Evolutionary conservation across 2,329 filamentous ascomycete species (phyloP).

Genomic region (Neopestalotiopsis sp.): DNA sequence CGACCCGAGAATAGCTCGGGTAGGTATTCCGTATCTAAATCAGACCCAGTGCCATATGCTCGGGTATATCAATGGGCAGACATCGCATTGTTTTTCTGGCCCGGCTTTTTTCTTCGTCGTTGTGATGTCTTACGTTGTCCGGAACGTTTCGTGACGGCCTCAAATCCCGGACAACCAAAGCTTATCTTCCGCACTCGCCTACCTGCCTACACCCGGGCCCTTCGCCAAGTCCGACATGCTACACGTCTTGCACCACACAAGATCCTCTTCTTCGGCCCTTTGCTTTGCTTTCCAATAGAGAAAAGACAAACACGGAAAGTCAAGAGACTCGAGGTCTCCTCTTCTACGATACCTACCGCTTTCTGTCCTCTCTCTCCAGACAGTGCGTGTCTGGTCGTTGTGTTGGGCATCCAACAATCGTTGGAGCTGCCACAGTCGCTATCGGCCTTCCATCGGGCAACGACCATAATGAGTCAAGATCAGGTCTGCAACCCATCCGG

Average conservation of each 20-base stretch:
- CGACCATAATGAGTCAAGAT: neutral
- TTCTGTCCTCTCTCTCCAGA: neutral
- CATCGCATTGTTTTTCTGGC: neutral
- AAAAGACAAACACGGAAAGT: neutral
- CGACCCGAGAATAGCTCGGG: constrained; percentile 19
- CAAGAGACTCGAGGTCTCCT: neutral
- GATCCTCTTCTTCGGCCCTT: neutral
- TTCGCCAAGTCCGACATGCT: constrained; percentile 8
- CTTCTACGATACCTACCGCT: neutral
- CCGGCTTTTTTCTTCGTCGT: neutral
- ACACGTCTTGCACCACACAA: neutral
- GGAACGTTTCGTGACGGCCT: neutral
- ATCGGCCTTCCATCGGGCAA: neutral
- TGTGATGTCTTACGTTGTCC: neutral
- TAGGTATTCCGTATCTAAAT: neutral
- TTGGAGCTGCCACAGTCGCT: neutral
- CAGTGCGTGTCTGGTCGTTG: neutral
- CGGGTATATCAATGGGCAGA: constrained; percentile 15
- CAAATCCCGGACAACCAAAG: constrained; percentile 1
- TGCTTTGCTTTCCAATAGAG: neutral
- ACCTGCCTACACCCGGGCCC: constrained; percentile 2
- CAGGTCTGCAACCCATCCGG: neutral
- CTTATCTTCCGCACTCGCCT: constrained; percentile 5
- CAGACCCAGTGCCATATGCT: constrained; percentile 2
- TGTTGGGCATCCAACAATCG: neutral